phyloP scores from a whole-genome alignment of 2,329 filamentous ascomycete genomes.

The Microsporum ferrugineum region DNA sequence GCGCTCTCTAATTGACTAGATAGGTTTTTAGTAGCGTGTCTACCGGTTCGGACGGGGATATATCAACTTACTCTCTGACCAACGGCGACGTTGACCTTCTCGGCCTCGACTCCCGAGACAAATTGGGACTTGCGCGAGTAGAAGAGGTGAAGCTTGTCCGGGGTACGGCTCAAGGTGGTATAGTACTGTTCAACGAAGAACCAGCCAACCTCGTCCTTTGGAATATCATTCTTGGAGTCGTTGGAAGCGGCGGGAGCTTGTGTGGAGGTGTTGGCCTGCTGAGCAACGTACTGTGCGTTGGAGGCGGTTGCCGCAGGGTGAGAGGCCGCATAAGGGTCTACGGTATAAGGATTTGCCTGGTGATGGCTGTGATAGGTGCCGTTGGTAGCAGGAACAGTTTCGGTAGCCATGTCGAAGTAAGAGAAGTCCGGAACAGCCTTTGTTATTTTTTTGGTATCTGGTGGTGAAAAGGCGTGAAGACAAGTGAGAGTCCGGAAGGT shows the following conservation, averaged over 20 bases:
- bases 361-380: slow-evolving; percentile 33
- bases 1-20: slow-evolving; percentile 78
- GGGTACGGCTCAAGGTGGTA: slow-evolving; percentile 86
- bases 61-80: slow-evolving; percentile 63
- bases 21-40: background rate
- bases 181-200: slow-evolving; percentile 99
- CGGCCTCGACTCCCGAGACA: slow-evolving; percentile 81
- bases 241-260: slow-evolving; percentile 30
- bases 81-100: slow-evolving; percentile 73
- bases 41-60: slow-evolving; percentile 11
- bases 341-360: slow-evolving; percentile 21
- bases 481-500: background rate
- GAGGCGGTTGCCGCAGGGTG: slow-evolving; percentile 27
- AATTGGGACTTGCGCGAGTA: slow-evolving; percentile 95
- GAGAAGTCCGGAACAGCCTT: background rate
- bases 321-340: slow-evolving; percentile 27
- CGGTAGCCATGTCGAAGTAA: background rate
- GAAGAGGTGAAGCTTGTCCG: slow-evolving; percentile 90
- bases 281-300: slow-evolving; percentile 19
- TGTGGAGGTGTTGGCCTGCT: slow-evolving; percentile 25
- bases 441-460: background rate
- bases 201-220: slow-evolving; percentile 95
- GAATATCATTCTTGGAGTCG: slow-evolving; percentile 38
- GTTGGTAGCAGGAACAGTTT: slow-evolving; percentile 31
- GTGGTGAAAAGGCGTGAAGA: background rate